A percentile compares a stretch with the other conserved stretches of the same genome.
Evolutionary conservation across 345 rosid genomes (phyloP).

Genomic region (Dovyalis caffra): DNA sequence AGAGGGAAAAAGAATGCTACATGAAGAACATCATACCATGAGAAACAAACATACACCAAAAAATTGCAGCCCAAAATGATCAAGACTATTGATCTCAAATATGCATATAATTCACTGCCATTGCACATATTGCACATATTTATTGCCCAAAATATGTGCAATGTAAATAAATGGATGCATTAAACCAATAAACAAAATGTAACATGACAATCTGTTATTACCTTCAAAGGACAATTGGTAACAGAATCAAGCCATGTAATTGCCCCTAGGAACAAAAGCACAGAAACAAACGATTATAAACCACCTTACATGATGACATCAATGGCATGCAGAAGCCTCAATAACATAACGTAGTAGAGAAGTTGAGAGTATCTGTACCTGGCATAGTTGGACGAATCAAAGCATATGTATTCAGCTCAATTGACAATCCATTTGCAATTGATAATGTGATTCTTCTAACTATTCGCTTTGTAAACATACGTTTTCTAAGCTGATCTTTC

Average conservation of each 20-base stretch:
- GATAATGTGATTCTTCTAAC: slow-evolving; percentile 59
- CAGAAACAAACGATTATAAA: background rate
- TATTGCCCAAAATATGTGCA: background rate
- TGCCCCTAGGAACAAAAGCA: slow-evolving; percentile 42
- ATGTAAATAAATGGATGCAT: background rate
- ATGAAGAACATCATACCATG: background rate
- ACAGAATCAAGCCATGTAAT: slow-evolving; percentile 95
- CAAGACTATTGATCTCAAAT: background rate
- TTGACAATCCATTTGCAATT: slow-evolving; percentile 60
- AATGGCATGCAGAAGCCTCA: background rate
- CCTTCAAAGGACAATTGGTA: slow-evolving; percentile 87
- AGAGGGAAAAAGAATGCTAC: background rate
- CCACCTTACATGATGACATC: slow-evolving; percentile 8
- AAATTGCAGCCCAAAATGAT: background rate
- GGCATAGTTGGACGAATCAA: slow-evolving; percentile 76
- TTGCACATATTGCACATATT: no score
- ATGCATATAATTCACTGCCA: background rate
- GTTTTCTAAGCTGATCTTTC: slow-evolving; percentile 86
- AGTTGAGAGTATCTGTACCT: slow-evolving; percentile 36
- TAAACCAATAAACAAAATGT: background rate
- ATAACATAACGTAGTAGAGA: background rate
- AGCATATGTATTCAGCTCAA: slow-evolving; percentile 80
- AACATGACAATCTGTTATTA: slow-evolving; percentile 19
- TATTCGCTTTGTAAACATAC: slow-evolving; percentile 76
- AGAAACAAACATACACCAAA: background rate